These are phyloP conservation scores for Vitis amurensis DNA, from an alignment of 164 flowering plant genomes.

Conservation along the genomic window DNA sequence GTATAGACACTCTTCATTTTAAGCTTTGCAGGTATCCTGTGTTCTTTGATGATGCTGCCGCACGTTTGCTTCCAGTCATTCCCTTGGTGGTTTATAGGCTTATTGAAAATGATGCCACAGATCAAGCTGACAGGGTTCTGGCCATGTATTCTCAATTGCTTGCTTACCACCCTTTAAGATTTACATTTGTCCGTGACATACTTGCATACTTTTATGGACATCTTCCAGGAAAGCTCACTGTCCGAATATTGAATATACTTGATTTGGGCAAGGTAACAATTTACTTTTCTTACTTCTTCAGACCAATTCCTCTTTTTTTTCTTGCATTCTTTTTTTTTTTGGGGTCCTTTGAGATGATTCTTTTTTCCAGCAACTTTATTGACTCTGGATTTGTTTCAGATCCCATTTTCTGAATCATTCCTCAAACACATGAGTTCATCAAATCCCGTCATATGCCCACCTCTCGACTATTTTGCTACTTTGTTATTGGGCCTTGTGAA, in stretches of 20 bases:
- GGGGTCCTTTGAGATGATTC: background rate
- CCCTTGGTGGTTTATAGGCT: slow-evolving; percentile 86
- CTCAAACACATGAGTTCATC: slow-evolving; percentile 75
- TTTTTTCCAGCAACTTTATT: background rate
- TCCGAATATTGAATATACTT: slow-evolving; percentile 74
- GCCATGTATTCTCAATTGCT: slow-evolving; percentile 63
- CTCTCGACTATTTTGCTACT: slow-evolving; percentile 86
- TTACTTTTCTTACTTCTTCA: background rate
- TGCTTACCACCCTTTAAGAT: slow-evolving; percentile 80
- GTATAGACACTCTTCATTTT: background rate
- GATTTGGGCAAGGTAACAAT: slow-evolving; percentile 80
- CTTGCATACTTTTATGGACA: slow-evolving; percentile 96
- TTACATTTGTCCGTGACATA: slow-evolving; percentile 94
- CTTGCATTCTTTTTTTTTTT: background rate
- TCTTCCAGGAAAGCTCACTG: slow-evolving; percentile 89
- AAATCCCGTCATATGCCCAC: slow-evolving; percentile 75
- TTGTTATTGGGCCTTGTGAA: slow-evolving; percentile 81
- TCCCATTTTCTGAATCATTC: slow-evolving; percentile 94
- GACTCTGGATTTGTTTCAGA: slow-evolving; percentile 45
- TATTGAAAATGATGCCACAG: slow-evolving; percentile 90
- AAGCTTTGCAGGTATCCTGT: slow-evolving; percentile 66
- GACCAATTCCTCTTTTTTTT: background rate
- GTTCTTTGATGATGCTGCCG: slow-evolving; percentile 95
- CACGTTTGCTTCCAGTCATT: slow-evolving; percentile 91
- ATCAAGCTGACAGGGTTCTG: slow-evolving; percentile 78